A percentile compares a stretch with the other conserved stretches of the same genome.
Evolutionary conservation across 371 early-diverging fungal species (phyloP).

Genomic region (Mucor lusitanicus): DNA sequence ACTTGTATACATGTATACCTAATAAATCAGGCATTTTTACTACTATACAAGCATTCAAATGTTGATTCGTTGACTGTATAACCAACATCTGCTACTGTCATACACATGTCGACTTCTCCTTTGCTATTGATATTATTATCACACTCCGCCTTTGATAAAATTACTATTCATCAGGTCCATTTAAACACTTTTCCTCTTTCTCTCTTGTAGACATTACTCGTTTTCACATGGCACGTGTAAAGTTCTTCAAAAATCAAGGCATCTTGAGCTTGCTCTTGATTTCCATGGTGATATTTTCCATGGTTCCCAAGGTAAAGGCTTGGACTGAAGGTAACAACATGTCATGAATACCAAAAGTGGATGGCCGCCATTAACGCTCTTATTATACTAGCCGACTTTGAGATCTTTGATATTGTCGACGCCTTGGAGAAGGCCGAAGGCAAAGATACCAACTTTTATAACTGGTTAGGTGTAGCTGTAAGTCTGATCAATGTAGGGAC

Average conservation of each 20-base stretch:
- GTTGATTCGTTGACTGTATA: no score
- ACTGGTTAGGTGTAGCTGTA: slow-evolving; percentile 55
- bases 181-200: background rate
- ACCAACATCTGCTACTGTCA: background rate
- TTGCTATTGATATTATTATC: background rate
- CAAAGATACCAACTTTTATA: slow-evolving; percentile 62
- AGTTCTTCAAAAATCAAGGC: slow-evolving; percentile 6
- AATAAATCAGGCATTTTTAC: background rate
- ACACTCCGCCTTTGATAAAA: background rate
- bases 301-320: slow-evolving; percentile 33
- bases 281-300: slow-evolving; percentile 17
- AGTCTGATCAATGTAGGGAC: slow-evolving; percentile 10
- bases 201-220: background rate
- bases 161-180: background rate
- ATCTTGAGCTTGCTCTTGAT: slow-evolving; percentile 22
- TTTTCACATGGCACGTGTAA: slow-evolving; percentile 20
- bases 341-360: background rate
- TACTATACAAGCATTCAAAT: no score
- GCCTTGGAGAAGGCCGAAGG: slow-evolving; percentile 72
- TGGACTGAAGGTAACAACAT: slow-evolving; percentile 31
- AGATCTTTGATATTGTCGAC: slow-evolving; percentile 86
- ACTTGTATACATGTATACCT: background rate
- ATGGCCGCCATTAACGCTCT: background rate
- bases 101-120: background rate
- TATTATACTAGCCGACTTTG: slow-evolving; percentile 61